A percentile compares a stretch with the other conserved stretches of the same genome.
phyloP scores from a whole-genome alignment of 768 basidiomycete species.

The Inosperma sp. region DNA sequence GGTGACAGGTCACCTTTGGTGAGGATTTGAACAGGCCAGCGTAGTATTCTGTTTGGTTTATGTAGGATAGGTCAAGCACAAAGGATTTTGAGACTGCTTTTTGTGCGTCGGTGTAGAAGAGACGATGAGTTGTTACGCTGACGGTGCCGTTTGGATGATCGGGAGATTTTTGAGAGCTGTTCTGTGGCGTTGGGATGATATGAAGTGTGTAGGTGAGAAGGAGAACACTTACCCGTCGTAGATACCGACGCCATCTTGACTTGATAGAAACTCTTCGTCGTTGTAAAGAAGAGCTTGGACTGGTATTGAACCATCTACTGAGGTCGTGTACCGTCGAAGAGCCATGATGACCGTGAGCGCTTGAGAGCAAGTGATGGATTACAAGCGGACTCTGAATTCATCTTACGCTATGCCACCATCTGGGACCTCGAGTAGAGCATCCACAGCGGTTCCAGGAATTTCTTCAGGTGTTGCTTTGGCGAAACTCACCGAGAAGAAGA shows the following conservation, averaged over 20 bases:
- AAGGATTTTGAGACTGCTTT: conserved; percentile 57
- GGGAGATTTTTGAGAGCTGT: conserved; percentile 76
- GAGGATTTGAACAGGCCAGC: conserved; percentile 87
- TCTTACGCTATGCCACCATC: conserved; percentile 37
- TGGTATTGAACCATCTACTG: conserved; percentile 74
- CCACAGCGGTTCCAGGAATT: conserved; percentile 33
- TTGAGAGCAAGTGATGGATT: too few species aligned
- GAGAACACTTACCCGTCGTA: conserved; percentile 75
- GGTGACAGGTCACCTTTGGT: conserved; percentile 78
- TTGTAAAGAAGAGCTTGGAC: conserved; percentile 70
- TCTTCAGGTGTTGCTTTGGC: conserved; percentile 46
- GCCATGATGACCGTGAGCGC: conserved; percentile 42
- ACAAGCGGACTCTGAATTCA: too few species aligned
- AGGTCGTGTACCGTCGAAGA: conserved; percentile 49
- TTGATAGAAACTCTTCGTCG: conserved; percentile 71
- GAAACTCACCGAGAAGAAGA: conserved; percentile 72
- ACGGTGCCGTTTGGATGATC: conserved; percentile 71
- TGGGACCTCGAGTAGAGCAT: conserved; percentile 42
- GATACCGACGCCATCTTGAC: conserved; percentile 79
- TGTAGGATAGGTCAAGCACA: conserved; percentile 55
- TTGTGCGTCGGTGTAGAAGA: conserved; percentile 70
- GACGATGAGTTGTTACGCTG: conserved; percentile 74
- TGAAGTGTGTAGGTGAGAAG: conserved; percentile 9
- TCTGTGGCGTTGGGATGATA: conserved; percentile 22
- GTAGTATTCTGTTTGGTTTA: conserved; percentile 82